Base-by-base conservation (phyloP, 495 filamentous ascomycete species). In the Hypoxylon lenormandii region DNA sequence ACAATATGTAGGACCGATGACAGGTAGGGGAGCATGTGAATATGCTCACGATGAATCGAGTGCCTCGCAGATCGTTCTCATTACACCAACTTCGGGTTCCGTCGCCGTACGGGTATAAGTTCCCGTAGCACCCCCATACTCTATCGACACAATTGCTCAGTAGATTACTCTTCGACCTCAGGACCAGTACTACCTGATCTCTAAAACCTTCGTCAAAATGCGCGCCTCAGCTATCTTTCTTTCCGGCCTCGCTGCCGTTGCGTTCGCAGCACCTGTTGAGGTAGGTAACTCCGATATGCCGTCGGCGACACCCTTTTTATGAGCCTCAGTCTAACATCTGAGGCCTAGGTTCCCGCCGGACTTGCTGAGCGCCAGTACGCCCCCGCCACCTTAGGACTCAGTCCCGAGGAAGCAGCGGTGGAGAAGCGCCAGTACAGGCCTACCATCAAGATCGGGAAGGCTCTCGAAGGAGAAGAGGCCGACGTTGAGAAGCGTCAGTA, bases 191-290 rank as follows among this genome's bases (percentile, higher is more conserved):
- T 1, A 19, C n/a, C n/a, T n/a, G n/a, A n/a, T n/a, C n/a, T n/a
- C n/a, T n/a, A n/a, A n/a, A n/a, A 66, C 19, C 54, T 10, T 12
- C n/a, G 1, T 18, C 28, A 62, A 38, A 38, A 70, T 70, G 60
- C 66, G 60, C 13, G 38, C 64, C 11, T 70, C 60, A n/a, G 54
- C 60, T 10, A 36, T 70, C 42, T 13, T 60, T 22, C 19, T 70
- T 5, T 30, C 60, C 47, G 49, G 60, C 47, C 28, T 70, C 0
- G 54, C 43, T 26, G 55, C 66, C 43, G 48, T 70, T n/a, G 54
- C 66, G 10, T n/a, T 64, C 13, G 66, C 66, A 23, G 66, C 54
- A 11, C 66, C 66, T 7, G 18, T 64, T 30, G 60, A 70, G 53
- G 60, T 70, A 60, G 53, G 60, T 70, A 55, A 59, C 0, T 1